phyloP scores from a whole-genome alignment of 2,329 filamentous ascomycete genomes.

The Phyllosticta paracitricarpa region DNA sequence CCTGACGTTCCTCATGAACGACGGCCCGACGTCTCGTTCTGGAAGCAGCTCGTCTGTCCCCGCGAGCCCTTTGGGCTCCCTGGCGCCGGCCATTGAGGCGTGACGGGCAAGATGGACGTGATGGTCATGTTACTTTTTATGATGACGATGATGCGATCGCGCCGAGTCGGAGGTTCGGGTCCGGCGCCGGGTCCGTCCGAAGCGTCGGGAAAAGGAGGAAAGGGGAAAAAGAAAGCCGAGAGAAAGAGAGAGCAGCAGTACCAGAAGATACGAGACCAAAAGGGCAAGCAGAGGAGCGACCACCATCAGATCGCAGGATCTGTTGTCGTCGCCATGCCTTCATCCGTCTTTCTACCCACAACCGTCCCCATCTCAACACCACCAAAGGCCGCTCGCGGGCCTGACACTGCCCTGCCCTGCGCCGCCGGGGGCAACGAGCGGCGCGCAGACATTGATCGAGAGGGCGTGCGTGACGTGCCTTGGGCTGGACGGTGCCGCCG shows the following conservation, averaged over 20 bases:
- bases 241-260: not conserved
- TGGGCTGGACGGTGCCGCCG: not conserved
- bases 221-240: not conserved
- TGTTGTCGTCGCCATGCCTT: not conserved
- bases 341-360: not conserved
- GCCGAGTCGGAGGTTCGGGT: not conserved
- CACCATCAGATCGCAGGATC: no score
- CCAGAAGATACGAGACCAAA: no score
- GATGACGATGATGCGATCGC: not conserved
- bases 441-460: not conserved
- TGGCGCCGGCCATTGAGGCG: conserved; percentile 9
- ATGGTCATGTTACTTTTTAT: not conserved
- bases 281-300: not conserved
- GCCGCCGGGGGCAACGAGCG: no score
- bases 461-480: not conserved
- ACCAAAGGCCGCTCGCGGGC: not conserved
- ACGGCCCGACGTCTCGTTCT: not conserved
- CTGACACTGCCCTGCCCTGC: no score
- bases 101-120: not conserved
- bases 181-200: not conserved
- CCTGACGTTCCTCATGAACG: conserved; percentile 10
- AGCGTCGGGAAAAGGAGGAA: not conserved
- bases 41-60: conserved; percentile 1
- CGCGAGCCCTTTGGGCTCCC: not conserved
- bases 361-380: not conserved